These are phyloP conservation scores for Tricholoma flavovirens DNA, from an alignment of 768 basidiomycete genomes.

Conservation along the genomic window DNA sequence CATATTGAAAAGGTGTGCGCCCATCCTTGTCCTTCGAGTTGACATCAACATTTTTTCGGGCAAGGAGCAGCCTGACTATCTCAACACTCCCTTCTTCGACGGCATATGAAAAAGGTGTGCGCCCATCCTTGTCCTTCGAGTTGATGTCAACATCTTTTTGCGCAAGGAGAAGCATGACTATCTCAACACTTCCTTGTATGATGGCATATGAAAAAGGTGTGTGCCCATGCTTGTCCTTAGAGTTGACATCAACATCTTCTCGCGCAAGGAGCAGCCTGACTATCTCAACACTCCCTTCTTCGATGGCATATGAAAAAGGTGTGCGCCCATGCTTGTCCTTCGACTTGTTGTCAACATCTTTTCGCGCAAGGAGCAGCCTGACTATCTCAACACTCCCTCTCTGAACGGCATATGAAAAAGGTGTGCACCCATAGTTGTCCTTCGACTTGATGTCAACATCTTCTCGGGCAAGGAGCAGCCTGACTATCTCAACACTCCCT, in stretches of 20 bases:
- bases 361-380: neutral
- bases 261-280: neutral
- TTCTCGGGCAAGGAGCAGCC: neutral
- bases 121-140: neutral
- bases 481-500: neutral
- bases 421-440: neutral
- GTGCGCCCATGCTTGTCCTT: neutral
- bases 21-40: neutral
- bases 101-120: neutral
- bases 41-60: neutral
- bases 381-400: neutral
- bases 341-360: neutral
- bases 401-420: neutral
- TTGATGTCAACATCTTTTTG: neutral
- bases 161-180: neutral
- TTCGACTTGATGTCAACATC: neutral
- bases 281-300: neutral
- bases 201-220: neutral
- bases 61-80: neutral
- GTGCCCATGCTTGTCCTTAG: neutral
- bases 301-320: neutral
- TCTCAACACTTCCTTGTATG: neutral
- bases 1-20: neutral
- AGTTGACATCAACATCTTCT: neutral
- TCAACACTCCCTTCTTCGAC: neutral